A percentile compares a stretch with the other conserved stretches of the same genome.
phyloP scores from a whole-genome alignment of 352 stramenopile genomes.

The Phytophthora citrophthora region DNA sequence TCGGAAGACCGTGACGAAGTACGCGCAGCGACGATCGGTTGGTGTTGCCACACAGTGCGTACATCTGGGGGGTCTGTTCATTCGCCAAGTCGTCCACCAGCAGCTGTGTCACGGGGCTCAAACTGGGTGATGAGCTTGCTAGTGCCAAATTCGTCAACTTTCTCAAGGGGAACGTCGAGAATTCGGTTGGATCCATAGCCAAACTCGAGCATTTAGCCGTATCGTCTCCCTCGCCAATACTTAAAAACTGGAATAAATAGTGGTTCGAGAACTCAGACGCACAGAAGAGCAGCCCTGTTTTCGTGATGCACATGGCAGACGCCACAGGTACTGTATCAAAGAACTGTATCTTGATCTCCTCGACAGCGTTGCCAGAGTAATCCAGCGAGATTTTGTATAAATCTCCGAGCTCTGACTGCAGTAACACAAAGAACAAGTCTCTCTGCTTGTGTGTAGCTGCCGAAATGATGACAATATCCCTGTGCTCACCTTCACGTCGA shows the following conservation, averaged over 20 bases:
- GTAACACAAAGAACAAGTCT: constrained; percentile 97
- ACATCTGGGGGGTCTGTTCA: constrained; percentile 97
- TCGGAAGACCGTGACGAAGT: constrained; percentile 95
- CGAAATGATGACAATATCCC: constrained; percentile 93
- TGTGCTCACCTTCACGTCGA: constrained; percentile 73
- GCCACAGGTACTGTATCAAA: constrained; percentile 97
- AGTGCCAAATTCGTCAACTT: constrained; percentile 91
- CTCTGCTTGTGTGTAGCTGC: constrained; percentile 94
- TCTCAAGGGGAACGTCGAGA: constrained; percentile 75
- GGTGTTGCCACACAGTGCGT: constrained; percentile 94
- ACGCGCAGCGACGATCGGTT: constrained; percentile 95
- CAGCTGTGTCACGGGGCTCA: constrained; percentile 96
- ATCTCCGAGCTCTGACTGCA: constrained; percentile 98
- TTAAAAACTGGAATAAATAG: constrained; percentile 98
- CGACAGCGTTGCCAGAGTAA: constrained; percentile 81
- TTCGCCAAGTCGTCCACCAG: constrained; percentile 95
- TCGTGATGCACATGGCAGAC: constrained; percentile 97
- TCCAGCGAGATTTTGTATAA: constrained; percentile 98
- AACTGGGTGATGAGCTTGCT: constrained; percentile 79
- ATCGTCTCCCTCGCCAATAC: constrained; percentile 93
- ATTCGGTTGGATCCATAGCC: constrained; percentile 68
- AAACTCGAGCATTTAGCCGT: constrained; percentile 77
- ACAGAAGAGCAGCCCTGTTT: constrained; percentile 97
- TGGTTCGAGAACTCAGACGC: constrained; percentile 98
- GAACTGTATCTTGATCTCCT: constrained; percentile 92